Evolutionary conservation across 345 rosid genomes (phyloP).

Genomic region (Anastatica hierochuntica): DNA sequence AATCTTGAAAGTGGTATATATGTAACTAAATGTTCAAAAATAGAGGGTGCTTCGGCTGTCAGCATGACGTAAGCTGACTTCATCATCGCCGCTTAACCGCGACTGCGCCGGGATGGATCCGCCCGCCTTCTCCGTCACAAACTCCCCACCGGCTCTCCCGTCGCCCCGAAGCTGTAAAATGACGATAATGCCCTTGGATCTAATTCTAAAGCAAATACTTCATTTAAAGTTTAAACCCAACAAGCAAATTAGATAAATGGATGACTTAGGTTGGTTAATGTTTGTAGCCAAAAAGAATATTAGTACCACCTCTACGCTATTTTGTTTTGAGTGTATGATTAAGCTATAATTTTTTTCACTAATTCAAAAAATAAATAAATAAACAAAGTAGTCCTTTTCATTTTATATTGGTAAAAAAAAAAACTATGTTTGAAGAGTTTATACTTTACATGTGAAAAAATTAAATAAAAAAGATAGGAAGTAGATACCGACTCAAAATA

Average conservation of each 20-base stretch:
- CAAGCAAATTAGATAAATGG: too few relatives aligned
- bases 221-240: too few relatives aligned
- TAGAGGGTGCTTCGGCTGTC: constrained; percentile 17
- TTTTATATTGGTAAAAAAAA: background rate
- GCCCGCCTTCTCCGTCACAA: constrained; percentile 7
- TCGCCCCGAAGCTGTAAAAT: constrained; percentile 5
- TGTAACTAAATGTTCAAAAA: too few relatives aligned
- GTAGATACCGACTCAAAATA: constrained; percentile 22
- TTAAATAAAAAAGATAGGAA: background rate
- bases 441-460: constrained; percentile 13
- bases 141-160: too few relatives aligned
- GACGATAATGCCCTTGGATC: constrained; percentile 9
- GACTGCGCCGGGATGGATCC: constrained; percentile 1
- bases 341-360: too few relatives aligned
- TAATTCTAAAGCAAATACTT: too few relatives aligned
- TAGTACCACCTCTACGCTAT: background rate
- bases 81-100: constrained; percentile 2
- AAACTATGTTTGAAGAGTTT: constrained; percentile 2
- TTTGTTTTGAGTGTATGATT: too few relatives aligned
- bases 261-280: too few relatives aligned
- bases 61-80: constrained; percentile 27
- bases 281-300: background rate
- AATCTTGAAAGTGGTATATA: too few relatives aligned
- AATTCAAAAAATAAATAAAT: too few relatives aligned
- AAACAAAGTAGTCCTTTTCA: constrained; percentile 5